phyloP scores from a whole-genome alignment of 768 basidiomycete genomes.

The Dictyophora rubrovolvata region DNA sequence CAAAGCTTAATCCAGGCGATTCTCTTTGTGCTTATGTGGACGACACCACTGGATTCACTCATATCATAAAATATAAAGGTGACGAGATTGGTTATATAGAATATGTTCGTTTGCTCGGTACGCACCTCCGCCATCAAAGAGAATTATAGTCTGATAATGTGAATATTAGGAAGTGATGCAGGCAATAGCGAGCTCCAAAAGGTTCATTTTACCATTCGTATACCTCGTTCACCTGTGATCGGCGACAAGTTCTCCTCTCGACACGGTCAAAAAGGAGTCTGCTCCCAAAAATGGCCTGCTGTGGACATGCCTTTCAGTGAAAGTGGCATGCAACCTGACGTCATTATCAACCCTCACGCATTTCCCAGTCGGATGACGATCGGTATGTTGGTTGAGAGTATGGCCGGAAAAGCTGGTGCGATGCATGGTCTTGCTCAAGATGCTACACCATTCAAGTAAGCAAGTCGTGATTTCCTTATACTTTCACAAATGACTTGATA shows the following conservation, averaged over 20 bases:
- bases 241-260: slow-evolving; percentile 99
- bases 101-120: slow-evolving; percentile 83
- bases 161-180: slow-evolving; percentile 59
- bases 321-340: slow-evolving; percentile 97
- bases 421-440: slow-evolving; percentile 99
- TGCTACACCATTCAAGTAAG: slow-evolving; percentile 95
- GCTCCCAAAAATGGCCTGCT: slow-evolving; percentile 97
- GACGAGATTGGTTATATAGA: slow-evolving; percentile 88
- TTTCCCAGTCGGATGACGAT: slow-evolving; percentile 99
- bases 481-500: slow-evolving; percentile 10
- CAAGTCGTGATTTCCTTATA: slow-evolving; percentile 9
- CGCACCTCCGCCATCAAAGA: slow-evolving; percentile 13
- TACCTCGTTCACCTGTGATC: slow-evolving; percentile 91
- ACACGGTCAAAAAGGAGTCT: slow-evolving; percentile 99
- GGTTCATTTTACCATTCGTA: slow-evolving; percentile 84
- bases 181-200: slow-evolving; percentile 87
- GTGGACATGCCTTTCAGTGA: slow-evolving; percentile 99
- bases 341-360: slow-evolving; percentile 99
- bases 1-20: slow-evolving; percentile 59
- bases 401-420: slow-evolving; percentile 98
- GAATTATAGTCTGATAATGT: neutral
- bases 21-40: slow-evolving; percentile 82
- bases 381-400: slow-evolving; percentile 98
- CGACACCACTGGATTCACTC: slow-evolving; percentile 72
- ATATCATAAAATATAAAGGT: slow-evolving; percentile 90